These are phyloP conservation scores for Penicillium fuscoglaucum DNA, from an alignment of 2,329 filamentous ascomycete genomes.

Conservation along the genomic window DNA sequence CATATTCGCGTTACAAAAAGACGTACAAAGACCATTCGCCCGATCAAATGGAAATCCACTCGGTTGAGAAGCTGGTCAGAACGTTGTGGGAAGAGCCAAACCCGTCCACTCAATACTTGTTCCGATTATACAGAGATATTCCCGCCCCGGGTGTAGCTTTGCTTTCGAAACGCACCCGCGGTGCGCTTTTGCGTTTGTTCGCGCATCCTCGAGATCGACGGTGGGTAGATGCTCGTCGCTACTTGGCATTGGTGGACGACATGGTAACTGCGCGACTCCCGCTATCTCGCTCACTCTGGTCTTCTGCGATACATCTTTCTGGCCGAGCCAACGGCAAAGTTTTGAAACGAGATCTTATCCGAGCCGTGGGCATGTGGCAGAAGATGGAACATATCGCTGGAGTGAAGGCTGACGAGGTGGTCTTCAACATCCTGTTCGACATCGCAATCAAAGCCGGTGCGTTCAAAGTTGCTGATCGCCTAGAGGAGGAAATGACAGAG, in stretches of 20 bases:
- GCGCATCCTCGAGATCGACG: constrained; percentile 52
- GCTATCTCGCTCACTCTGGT: constrained; percentile 73
- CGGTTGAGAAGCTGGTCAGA: constrained; percentile 41
- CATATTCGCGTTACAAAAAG: constrained; percentile 39
- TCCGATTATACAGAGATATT: constrained; percentile 54
- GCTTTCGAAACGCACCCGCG: constrained; percentile 55
- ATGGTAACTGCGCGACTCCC: constrained; percentile 72
- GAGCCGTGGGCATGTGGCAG: constrained; percentile 75
- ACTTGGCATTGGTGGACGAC: constrained; percentile 80
- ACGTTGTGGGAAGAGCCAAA: constrained; percentile 47
- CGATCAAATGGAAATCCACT: constrained; percentile 37
- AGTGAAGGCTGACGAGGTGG: constrained; percentile 69
- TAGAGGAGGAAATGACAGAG: constrained; percentile 75
- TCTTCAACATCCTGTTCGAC: constrained; percentile 92
- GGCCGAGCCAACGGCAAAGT: constrained; percentile 66
- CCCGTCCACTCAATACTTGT: constrained; percentile 51
- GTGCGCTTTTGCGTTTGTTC: constrained; percentile 66
- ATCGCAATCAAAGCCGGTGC: constrained; percentile 83
- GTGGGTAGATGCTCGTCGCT: constrained; percentile 66
- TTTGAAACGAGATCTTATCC: constrained; percentile 61
- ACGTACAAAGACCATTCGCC: constrained; percentile 20
- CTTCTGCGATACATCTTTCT: constrained; percentile 75
- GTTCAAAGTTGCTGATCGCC: constrained; percentile 77
- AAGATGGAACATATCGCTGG: constrained; percentile 79
- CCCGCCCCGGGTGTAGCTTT: constrained; percentile 56